These are phyloP conservation scores for Exobasidium cylindrosporum DNA, from an alignment of 1,284 basidiomycete species.

Conservation along the genomic window DNA sequence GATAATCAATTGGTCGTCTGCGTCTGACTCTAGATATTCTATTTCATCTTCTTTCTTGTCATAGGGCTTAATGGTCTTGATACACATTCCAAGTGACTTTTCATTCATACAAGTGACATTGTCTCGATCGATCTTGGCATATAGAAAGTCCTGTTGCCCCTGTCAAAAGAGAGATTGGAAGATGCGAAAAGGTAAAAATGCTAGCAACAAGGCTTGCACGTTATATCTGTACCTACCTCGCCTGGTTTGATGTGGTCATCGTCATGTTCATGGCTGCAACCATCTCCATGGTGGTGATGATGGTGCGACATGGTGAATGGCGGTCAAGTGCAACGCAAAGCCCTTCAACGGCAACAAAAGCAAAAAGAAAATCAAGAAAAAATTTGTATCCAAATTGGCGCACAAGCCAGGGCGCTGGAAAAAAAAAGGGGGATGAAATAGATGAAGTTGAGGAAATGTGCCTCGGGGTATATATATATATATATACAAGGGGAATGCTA, in stretches of 20 bases:
- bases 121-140: constrained; percentile 34
- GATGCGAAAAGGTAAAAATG: not conserved
- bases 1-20: constrained; percentile 68
- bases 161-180: not conserved
- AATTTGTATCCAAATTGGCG: too few species aligned
- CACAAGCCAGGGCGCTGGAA: too few species aligned
- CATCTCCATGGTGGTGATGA: constrained; percentile 34
- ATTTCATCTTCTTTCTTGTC: constrained; percentile 26
- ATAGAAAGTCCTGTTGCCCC: constrained; percentile 46
- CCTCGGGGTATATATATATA: too few species aligned
- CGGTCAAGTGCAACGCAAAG: not conserved
- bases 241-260: constrained; percentile 45
- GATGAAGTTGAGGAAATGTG: not conserved
- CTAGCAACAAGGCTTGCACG: not conserved
- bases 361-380: too few species aligned
- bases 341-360: too few species aligned
- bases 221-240: constrained; percentile 17
- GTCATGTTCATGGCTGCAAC: constrained; percentile 36
- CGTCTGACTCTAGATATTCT: constrained; percentile 70
- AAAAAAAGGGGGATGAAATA: not conserved
- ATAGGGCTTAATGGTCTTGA: constrained; percentile 39
- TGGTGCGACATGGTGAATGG: constrained; percentile 11
- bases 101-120: constrained; percentile 43
- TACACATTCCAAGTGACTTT: constrained; percentile 20
- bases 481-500: not conserved